phyloP scores from a whole-genome alignment of 495 filamentous ascomycete genomes.

The Venustampulla echinocandica region DNA sequence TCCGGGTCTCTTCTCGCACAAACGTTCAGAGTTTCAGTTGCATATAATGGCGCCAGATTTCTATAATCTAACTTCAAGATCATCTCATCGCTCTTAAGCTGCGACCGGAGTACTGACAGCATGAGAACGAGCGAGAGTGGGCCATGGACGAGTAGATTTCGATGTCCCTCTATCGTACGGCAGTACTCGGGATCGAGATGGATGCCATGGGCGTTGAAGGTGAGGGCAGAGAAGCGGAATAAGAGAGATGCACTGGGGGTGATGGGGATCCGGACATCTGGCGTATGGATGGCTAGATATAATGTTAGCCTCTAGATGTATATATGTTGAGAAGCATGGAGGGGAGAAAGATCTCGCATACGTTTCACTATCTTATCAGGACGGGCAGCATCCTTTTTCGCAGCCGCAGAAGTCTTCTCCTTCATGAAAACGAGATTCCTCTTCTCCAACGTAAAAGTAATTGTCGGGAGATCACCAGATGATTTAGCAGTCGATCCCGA shows the following conservation, averaged over 20 bases:
- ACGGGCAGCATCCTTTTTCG: not conserved
- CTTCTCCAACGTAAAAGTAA: not conserved
- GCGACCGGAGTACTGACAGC: slow-evolving; percentile 49
- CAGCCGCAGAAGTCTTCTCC: slow-evolving; percentile 20
- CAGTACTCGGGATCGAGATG: slow-evolving; percentile 72
- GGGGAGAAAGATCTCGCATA: slow-evolving; percentile 6
- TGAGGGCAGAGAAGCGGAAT: slow-evolving; percentile 78
- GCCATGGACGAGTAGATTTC: slow-evolving; percentile 72
- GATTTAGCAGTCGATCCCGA: no score
- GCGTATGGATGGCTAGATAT: not conserved
- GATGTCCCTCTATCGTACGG: slow-evolving; percentile 61
- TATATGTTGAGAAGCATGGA: not conserved
- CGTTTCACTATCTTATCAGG: slow-evolving; percentile 1
- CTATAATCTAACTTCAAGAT: slow-evolving; percentile 59
- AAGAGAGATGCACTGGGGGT: slow-evolving; percentile 32
- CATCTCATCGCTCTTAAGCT: slow-evolving; percentile 30
- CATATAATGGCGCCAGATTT: slow-evolving; percentile 77
- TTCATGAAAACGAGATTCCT: slow-evolving; percentile 52
- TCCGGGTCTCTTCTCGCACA: slow-evolving; percentile 37
- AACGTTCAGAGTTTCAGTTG: slow-evolving; percentile 52
- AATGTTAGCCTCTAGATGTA: not conserved
- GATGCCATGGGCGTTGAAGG: slow-evolving; percentile 78
- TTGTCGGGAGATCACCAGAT: not conserved
- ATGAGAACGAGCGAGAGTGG: slow-evolving; percentile 73
- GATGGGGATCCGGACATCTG: slow-evolving; percentile 13